Conservation (phyloP, 345 rosid genomes). For the Nephelium lappaceum region DNA sequence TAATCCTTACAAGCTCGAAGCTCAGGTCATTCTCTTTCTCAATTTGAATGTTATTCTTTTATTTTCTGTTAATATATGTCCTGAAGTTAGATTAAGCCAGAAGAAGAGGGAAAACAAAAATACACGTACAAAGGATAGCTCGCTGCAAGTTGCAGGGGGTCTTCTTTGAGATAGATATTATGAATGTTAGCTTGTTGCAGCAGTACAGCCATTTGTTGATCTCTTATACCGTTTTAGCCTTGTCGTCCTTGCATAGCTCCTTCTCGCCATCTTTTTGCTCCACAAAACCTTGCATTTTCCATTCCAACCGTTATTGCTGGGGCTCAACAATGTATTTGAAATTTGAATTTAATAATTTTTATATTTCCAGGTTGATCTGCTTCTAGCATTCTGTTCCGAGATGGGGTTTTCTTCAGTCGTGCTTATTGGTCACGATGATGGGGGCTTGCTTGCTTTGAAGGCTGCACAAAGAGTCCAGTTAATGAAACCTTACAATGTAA, state of each 20-base stretch:
- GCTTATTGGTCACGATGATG: constrained; percentile 96
- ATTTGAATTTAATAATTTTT: constrained; percentile 18
- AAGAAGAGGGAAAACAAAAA: not conserved
- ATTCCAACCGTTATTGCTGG: not conserved
- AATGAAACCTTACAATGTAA: constrained; percentile 53
- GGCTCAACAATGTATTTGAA: constrained; percentile 16
- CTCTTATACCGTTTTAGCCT: not conserved
- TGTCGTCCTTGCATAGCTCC: not conserved
- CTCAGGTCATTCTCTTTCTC: constrained; percentile 51
- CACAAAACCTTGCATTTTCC: not conserved
- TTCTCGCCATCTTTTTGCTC: not conserved
- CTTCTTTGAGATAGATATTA: not conserved
- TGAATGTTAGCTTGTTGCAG: not conserved
- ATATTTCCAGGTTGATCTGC: constrained; percentile 80
- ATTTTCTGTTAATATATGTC: not conserved
- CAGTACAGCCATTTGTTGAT: not conserved
- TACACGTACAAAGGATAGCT: not conserved
- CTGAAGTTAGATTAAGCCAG: not conserved
- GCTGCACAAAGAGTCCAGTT: constrained; percentile 73
- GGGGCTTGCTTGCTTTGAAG: constrained; percentile 89
- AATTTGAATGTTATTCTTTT: constrained; percentile 8
- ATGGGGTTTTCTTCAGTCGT: constrained; percentile 92
- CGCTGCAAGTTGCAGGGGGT: not conserved
- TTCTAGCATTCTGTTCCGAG: constrained; percentile 86
- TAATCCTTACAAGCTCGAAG: constrained; percentile 84